Evolutionary conservation across 768 basidiomycete species (phyloP), one percentile per base, ranked within the genome.

Genomic region (Auricularia cornea): DNA sequence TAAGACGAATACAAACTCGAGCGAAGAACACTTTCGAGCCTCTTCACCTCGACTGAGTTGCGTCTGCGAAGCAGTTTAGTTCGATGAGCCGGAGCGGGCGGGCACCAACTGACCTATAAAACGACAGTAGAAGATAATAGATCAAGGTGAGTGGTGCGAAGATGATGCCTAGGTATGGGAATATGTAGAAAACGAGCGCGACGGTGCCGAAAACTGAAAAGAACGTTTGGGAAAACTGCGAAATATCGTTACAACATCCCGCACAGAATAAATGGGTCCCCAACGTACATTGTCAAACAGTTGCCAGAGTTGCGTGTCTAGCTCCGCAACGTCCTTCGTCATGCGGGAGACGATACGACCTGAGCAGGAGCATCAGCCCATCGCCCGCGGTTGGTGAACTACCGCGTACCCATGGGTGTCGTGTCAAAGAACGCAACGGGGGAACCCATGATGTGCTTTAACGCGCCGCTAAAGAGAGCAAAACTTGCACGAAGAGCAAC

Each of bases 341-440:
- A 87, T 69, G 3, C 83, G 76, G 2, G 84, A 84, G 41, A 83
- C 72, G 48, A 86, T 82, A 44, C 85, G 74, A 1, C 85, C 86
- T 85, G 57, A 18, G 26, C 64, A 65, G 20, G 12, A 6, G 16
- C 4, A 51, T 12, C 16, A 51, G 63, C 26, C 60, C 26, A 29
- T 35, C 12, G 18, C 12, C 8, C 63, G 41, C 14, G 33, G 48
- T 59, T 26, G 59, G 59, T 11, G 48, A 18, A 48, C 6, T 12
- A 23, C 20, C 10, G 65, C 74, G 35, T 67, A 84, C 85, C 85
- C 69, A 86, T 80, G 1, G 86, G 86, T 0, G 88, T 89, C 0
- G 87, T 86, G 69, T 91, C 89, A 68, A 88, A 89, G 75, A 89
- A 90, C 3, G 84, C 81, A 0, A 79, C 71, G 0, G 87, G 84